phyloP scores from a whole-genome alignment of 768 basidiomycete genomes.

The Termitomyces sp. region DNA sequence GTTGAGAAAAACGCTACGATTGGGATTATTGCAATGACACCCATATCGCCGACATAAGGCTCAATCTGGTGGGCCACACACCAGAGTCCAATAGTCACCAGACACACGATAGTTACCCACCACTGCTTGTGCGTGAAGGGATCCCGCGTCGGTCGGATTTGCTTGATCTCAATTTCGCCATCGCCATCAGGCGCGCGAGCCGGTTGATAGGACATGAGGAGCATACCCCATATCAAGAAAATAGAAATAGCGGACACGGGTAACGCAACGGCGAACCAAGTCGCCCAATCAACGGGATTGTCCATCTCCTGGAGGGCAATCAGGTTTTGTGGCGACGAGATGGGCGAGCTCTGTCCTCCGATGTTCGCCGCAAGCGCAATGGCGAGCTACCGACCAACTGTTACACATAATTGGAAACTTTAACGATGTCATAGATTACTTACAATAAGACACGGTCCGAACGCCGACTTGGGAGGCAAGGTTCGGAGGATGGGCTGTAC shows the following conservation, averaged over 20 bases:
- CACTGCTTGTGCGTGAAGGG: conserved; percentile 81
- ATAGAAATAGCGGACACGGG: conserved; percentile 89
- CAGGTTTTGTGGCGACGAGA: conserved; percentile 96
- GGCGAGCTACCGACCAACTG: conserved; percentile 56
- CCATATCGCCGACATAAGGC: conserved; percentile 88
- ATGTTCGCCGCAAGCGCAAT: conserved; percentile 99
- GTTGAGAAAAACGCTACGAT: conserved; percentile 93
- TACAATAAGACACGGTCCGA: conserved; percentile 90
- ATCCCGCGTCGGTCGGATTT: conserved; percentile 82
- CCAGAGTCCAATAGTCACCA: conserved; percentile 87
- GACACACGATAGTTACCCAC: conserved; percentile 82
- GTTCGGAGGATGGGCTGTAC: conserved; percentile 88
- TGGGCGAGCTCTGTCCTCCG: conserved; percentile 95
- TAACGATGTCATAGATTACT: conserved; percentile 26
- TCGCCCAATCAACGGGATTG: conserved; percentile 78
- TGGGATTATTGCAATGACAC: conserved; percentile 91
- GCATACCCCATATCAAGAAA: conserved; percentile 86
- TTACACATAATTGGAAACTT: not conserved
- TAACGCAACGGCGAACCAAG: conserved; percentile 92
- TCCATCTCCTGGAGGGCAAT: conserved; percentile 91
- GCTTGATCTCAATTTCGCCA: conserved; percentile 77
- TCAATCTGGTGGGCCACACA: conserved; percentile 82
- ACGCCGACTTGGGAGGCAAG: conserved; percentile 80
- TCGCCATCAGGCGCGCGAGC: conserved; percentile 68
- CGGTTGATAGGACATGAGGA: conserved; percentile 80